Base-by-base conservation (phyloP, 805 yeast genomes). In the Wickerhamomyces queroliae region DNA sequence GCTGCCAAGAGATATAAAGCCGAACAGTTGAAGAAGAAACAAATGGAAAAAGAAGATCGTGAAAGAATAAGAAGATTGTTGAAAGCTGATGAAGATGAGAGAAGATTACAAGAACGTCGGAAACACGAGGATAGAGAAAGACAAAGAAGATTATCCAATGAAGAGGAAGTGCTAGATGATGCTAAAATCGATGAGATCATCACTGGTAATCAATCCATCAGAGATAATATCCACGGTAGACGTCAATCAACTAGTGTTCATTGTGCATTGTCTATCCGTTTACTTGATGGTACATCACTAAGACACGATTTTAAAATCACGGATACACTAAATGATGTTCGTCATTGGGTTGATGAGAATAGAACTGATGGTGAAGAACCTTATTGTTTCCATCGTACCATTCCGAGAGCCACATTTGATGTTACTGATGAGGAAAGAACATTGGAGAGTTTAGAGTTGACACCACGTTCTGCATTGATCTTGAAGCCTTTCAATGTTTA, bases 391-490 rank as follows among this genome's bases (percentile, higher is more conserved):
- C 78, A 74, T 47, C 66, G 76, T 46, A 66, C 64, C 32, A 66
- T 76, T 34, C 90, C 87, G 17, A 72, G 84, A 41, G 69, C 76
- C 5, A 74, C 82, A 0, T 88, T 82, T 44, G 63, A 78, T 2
- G 72, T 70, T 4, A 72, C 76, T 0, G 83, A 82, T 36, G 91
- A 88, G 49, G 68, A 69, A 40, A 61, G 62, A 42, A 61, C 78
- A 3, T 63, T 89, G 28, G 56, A 55, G 20, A 71, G 66, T 4
- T 63, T 89, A 39, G 78, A 76, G 18, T 63, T 89, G 37, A 69
- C 75, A 13, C 90, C 91, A 2, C 68, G 95, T 41, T 80, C 95
- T 10, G 86, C 83, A 0, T 59, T 89, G 35, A 79, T 86, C 19
- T 63, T 89, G 46, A 83, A 84, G 53, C 90, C 93, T 0, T 64